Evolutionary conservation across 2,329 filamentous ascomycete species (phyloP).

Genomic region (Coniella vitis): DNA sequence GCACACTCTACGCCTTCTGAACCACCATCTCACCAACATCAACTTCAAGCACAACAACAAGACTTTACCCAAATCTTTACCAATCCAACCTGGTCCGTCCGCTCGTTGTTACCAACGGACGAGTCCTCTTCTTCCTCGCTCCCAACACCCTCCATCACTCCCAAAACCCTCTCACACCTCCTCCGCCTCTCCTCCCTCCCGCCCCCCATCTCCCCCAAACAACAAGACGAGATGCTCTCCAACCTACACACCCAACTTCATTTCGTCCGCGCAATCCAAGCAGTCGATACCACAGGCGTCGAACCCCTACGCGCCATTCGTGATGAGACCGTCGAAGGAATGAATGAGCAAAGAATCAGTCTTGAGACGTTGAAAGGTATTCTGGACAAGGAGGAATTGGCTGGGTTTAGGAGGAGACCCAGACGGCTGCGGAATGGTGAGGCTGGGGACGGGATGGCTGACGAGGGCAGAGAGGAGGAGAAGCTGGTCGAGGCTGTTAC

Average conservation of each 20-base stretch:
- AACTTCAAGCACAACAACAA: background rate
- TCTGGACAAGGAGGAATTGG: slow-evolving; percentile 52
- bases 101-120: slow-evolving; percentile 63
- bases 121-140: too few relatives aligned
- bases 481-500: slow-evolving; percentile 17
- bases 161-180: slow-evolving; percentile 70
- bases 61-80: slow-evolving; percentile 41
- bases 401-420: slow-evolving; percentile 47
- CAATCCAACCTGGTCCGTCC: slow-evolving; percentile 76
- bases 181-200: slow-evolving; percentile 86
- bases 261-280: slow-evolving; percentile 83
- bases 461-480: slow-evolving; percentile 15
- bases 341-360: slow-evolving; percentile 51
- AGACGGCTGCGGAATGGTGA: slow-evolving; percentile 21
- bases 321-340: slow-evolving; percentile 62
- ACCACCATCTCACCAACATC: background rate
- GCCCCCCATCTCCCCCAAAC: slow-evolving; percentile 51
- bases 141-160: slow-evolving; percentile 43
- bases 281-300: slow-evolving; percentile 66
- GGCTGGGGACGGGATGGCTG: slow-evolving; percentile 13
- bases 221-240: slow-evolving; percentile 64
- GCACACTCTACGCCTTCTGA: background rate
- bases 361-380: slow-evolving; percentile 49
- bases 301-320: slow-evolving; percentile 71
- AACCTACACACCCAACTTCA: slow-evolving; percentile 77